These are phyloP conservation scores for Yamadazyma conglobata DNA, from an alignment of 1,139 yeast genomes.

Conservation along the genomic window DNA sequence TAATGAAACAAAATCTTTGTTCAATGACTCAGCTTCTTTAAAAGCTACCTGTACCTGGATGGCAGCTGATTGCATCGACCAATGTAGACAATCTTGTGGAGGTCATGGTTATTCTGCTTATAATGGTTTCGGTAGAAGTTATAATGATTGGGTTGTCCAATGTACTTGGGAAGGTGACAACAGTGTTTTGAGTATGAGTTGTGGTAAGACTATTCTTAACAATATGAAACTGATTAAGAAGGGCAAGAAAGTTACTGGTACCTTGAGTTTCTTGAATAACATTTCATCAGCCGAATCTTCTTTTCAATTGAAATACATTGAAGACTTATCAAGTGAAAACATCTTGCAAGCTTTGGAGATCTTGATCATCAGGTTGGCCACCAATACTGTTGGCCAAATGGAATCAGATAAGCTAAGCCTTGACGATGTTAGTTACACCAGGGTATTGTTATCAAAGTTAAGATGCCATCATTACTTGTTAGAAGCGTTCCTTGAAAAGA, in stretches of 20 bases:
- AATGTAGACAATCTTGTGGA: slow-evolving; percentile 49
- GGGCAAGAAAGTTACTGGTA: slow-evolving; percentile 25
- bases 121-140: slow-evolving; percentile 45
- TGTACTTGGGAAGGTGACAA: slow-evolving; percentile 55
- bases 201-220: slow-evolving; percentile 42
- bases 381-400: slow-evolving; percentile 25
- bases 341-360: slow-evolving; percentile 37
- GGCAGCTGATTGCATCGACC: slow-evolving; percentile 44
- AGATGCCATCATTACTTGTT: slow-evolving; percentile 35
- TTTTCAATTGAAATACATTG: slow-evolving; percentile 21
- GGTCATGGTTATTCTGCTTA: slow-evolving; percentile 49
- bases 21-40: slow-evolving; percentile 44
- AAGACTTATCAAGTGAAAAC: slow-evolving; percentile 28
- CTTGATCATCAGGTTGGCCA: slow-evolving; percentile 33
- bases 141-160: slow-evolving; percentile 49
- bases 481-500: slow-evolving; percentile 22
- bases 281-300: slow-evolving; percentile 23
- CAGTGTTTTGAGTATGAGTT: slow-evolving; percentile 41
- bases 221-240: slow-evolving; percentile 25
- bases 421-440: slow-evolving; percentile 50
- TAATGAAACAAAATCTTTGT: slow-evolving; percentile 37
- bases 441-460: slow-evolving; percentile 56
- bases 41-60: slow-evolving; percentile 47
- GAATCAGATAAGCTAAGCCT: slow-evolving; percentile 18
- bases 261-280: slow-evolving; percentile 32